These are phyloP conservation scores for Straminergon stramineum DNA, from an alignment of 225 moss, liverwort and hornwort species.

Conservation along the genomic window DNA sequence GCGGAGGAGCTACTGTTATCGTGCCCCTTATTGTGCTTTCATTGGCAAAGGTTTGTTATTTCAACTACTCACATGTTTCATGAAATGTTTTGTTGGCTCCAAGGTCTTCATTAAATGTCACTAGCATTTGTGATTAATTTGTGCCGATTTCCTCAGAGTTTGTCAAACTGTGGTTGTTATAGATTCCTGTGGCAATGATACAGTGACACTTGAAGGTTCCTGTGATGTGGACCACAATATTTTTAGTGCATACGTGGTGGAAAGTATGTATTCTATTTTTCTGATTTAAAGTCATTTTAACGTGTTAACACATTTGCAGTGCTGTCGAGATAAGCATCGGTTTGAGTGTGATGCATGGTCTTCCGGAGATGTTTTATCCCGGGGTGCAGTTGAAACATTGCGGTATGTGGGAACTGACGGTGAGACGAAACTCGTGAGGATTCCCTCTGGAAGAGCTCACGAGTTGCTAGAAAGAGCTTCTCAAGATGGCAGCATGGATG, in stretches of 20 bases:
- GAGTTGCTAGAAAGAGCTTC: conserved; percentile 89
- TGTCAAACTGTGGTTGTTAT: background rate
- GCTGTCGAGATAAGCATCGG: conserved; percentile 68
- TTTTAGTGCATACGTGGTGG: background rate
- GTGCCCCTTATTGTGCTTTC: conserved; percentile 86
- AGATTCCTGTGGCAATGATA: background rate
- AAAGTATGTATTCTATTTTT: background rate
- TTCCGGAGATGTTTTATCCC: conserved; percentile 54
- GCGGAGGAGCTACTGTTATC: conserved; percentile 86
- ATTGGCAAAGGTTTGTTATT: conserved; percentile 64
- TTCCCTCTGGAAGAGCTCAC: conserved; percentile 90
- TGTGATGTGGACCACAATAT: background rate
- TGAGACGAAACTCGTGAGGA: conserved; percentile 68
- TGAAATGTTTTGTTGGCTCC: background rate
- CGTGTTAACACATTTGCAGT: conserved; percentile 41
- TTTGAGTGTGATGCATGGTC: conserved; percentile 98
- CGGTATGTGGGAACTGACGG: conserved; percentile 69
- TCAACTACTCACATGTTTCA: background rate
- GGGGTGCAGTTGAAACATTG: conserved; percentile 85
- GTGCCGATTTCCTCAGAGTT: background rate
- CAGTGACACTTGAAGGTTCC: background rate
- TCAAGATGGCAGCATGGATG: conserved; percentile 96
- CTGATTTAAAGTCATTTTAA: background rate
- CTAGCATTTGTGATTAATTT: background rate
- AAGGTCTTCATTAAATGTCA: background rate